These are phyloP conservation scores for Knoxia roxburghii DNA, from an alignment of 257 asterid genomes.

Conservation along the genomic window DNA sequence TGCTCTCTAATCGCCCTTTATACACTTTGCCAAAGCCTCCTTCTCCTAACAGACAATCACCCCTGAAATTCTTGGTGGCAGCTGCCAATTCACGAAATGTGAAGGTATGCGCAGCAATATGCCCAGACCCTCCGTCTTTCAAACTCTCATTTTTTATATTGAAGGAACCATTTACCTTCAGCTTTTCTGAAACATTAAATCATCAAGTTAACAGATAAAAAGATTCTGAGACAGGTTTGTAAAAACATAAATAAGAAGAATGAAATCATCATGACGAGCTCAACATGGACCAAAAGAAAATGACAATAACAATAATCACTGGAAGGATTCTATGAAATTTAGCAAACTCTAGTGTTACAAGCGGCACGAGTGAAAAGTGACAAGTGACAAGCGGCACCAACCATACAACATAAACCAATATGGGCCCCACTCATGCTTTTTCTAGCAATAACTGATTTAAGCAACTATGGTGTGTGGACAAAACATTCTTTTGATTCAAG, in stretches of 20 bases:
- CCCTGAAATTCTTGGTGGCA: constrained; percentile 83
- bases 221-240: not conserved
- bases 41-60: constrained; percentile 86
- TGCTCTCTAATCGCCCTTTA: constrained; percentile 66
- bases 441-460: not conserved
- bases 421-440: not conserved
- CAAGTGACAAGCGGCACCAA: too few relatives aligned
- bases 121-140: constrained; percentile 63
- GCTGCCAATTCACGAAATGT: constrained; percentile 86
- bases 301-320: not conserved
- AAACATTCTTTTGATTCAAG: not conserved
- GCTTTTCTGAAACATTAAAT: constrained; percentile 10
- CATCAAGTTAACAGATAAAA: not conserved
- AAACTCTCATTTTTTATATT: constrained; percentile 54
- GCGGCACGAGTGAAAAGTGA: too few relatives aligned
- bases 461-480: not conserved
- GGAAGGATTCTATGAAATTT: not conserved
- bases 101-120: constrained; percentile 82
- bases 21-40: constrained; percentile 94
- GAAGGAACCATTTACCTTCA: constrained; percentile 41
- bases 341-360: not conserved
- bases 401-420: not conserved
- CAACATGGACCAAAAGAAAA: not conserved
- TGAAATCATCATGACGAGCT: not conserved
- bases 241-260: not conserved